Conservation (phyloP, 2,329 filamentous ascomycete genomes). For the Penicillium sp. region DNA sequence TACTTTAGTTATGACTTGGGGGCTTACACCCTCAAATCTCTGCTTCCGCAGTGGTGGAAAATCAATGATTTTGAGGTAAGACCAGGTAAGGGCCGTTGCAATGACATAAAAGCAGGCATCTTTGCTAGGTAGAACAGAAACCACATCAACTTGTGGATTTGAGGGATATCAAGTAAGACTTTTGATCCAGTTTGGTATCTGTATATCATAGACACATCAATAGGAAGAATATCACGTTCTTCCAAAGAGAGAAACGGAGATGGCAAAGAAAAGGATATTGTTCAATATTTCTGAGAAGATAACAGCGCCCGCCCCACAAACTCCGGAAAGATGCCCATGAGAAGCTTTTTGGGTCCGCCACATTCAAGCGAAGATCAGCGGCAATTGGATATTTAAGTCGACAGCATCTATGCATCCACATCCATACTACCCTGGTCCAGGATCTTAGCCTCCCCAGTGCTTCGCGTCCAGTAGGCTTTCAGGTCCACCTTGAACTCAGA, state of each 20-base stretch:
- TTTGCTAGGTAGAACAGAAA: slow-evolving; percentile 12
- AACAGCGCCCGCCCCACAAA: slow-evolving; percentile 32
- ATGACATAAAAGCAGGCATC: slow-evolving; percentile 24
- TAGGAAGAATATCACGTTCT: slow-evolving; percentile 15
- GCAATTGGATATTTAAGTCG: slow-evolving; percentile 14
- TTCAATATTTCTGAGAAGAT: slow-evolving; percentile 23
- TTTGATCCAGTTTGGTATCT: slow-evolving; percentile 28
- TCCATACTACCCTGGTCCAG: slow-evolving; percentile 41
- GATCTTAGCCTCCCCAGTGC: slow-evolving; percentile 38
- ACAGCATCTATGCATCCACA: slow-evolving; percentile 30
- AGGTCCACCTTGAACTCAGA: slow-evolving; percentile 83
- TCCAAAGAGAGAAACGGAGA: slow-evolving; percentile 11
- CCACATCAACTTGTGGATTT: neutral
- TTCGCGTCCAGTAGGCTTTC: slow-evolving; percentile 55
- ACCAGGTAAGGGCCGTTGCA: slow-evolving; percentile 39
- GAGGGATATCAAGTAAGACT: slow-evolving; percentile 5
- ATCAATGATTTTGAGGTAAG: slow-evolving; percentile 32
- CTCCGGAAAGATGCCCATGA: slow-evolving; percentile 36
- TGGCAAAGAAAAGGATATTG: slow-evolving; percentile 18
- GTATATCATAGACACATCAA: slow-evolving; percentile 33
- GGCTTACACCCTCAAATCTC: no score
- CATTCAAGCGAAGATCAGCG: slow-evolving; percentile 11
- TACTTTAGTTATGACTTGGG: slow-evolving; percentile 35
- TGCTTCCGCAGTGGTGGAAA: no score
- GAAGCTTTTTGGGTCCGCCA: slow-evolving; percentile 23